These are phyloP conservation scores for Diphasiastrum complanatum DNA, from an alignment of 83 land plant species.

Conservation along the genomic window DNA sequence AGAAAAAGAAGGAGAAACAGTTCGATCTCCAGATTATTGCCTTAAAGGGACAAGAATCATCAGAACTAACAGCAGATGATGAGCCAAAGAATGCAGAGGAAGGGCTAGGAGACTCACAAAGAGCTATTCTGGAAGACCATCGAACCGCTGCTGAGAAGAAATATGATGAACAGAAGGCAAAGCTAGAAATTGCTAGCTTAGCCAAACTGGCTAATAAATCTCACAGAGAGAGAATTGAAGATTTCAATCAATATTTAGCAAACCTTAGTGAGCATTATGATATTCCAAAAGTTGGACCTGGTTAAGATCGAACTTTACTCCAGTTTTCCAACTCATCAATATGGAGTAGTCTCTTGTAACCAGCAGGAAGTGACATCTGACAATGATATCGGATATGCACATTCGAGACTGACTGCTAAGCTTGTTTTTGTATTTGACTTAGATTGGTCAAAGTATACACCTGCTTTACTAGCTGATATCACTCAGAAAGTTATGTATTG, in stretches of 20 bases:
- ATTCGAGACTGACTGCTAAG: too few species aligned
- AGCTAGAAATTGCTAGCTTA: conserved; percentile 49
- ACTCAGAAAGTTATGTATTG: too few species aligned
- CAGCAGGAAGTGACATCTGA: too few species aligned
- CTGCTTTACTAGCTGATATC: too few species aligned
- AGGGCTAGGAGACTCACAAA: conserved; percentile 32
- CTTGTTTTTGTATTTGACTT: too few species aligned
- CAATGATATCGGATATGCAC: too few species aligned
- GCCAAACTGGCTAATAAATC: conserved; percentile 72
- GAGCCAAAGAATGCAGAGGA: conserved; percentile 32
- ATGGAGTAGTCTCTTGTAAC: too few species aligned
- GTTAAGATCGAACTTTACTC: too few species aligned
- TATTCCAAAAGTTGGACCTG: conserved; percentile 97
- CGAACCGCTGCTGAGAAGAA: conserved; percentile 81
- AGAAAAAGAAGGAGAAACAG: conserved; percentile 48
- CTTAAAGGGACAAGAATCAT: conserved; percentile 12
- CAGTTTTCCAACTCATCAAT: too few species aligned
- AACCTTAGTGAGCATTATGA: conserved; percentile 97
- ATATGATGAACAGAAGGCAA: conserved; percentile 67
- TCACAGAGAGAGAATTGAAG: conserved; percentile 80
- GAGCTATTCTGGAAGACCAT: conserved; percentile 39
- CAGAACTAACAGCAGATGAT: conserved; percentile 18
- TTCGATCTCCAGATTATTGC: conserved; percentile 18
- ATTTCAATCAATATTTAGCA: conserved; percentile 91
- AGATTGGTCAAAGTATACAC: too few species aligned